A percentile compares a stretch with the other conserved stretches of the same genome.
phyloP scores from a whole-genome alignment of 768 basidiomycete genomes.

The Termitomyces sp. region DNA sequence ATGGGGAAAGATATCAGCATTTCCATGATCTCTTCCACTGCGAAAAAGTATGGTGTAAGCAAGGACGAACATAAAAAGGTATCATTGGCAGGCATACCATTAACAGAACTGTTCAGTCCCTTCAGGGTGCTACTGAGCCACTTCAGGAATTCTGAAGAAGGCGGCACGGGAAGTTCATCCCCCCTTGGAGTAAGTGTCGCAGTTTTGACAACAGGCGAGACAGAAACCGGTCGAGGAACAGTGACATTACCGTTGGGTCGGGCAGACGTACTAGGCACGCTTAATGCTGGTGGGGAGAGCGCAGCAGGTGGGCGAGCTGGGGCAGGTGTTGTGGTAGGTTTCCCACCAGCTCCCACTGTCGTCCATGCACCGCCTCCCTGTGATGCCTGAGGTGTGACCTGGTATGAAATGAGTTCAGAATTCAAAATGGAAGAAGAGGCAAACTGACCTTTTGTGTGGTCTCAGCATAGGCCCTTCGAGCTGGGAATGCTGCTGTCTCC shows the following conservation, averaged over 20 bases:
- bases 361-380: slow-evolving; percentile 67
- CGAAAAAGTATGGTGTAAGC: slow-evolving; percentile 1
- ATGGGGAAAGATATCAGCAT: slow-evolving; percentile 95
- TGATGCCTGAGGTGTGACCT: slow-evolving; percentile 27
- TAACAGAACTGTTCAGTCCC: slow-evolving; percentile 69
- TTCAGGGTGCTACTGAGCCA: slow-evolving; percentile 89
- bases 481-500: slow-evolving; percentile 55
- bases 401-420: slow-evolving; percentile 9
- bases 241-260: slow-evolving; percentile 40
- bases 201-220: slow-evolving; percentile 33
- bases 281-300: slow-evolving; percentile 28
- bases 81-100: slow-evolving; percentile 41
- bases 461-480: slow-evolving; percentile 78
- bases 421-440: neutral
- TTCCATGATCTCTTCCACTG: slow-evolving; percentile 94
- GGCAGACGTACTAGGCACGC: slow-evolving; percentile 27
- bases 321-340: slow-evolving; percentile 37
- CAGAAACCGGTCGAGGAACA: slow-evolving; percentile 33
- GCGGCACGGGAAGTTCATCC: slow-evolving; percentile 63
- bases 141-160: slow-evolving; percentile 88
- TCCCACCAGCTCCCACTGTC: slow-evolving; percentile 81
- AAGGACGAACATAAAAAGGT: neutral
- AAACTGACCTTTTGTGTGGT: slow-evolving; percentile 65
- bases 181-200: slow-evolving; percentile 36
- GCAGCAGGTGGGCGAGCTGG: slow-evolving; percentile 31